Evolutionary conservation across 2,329 filamentous ascomycete genomes (phyloP).

Genomic region (Claviceps fusiformis): DNA sequence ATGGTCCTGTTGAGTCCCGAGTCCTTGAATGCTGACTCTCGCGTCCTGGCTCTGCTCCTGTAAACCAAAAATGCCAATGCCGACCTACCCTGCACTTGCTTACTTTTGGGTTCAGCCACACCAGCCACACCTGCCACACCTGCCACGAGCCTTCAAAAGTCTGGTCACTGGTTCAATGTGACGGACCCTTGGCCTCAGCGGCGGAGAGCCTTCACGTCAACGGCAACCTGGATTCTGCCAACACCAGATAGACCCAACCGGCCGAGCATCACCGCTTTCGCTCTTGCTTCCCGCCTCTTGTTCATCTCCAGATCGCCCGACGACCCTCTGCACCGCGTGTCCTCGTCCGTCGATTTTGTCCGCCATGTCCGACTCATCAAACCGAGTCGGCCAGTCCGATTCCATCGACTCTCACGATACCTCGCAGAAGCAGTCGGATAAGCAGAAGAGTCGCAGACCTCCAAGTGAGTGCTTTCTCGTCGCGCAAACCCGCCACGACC

Average conservation of each 20-base stretch:
- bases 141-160: not conserved
- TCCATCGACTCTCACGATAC: constrained; percentile 43
- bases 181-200: not conserved
- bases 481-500: not conserved
- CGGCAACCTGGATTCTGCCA: not conserved
- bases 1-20: too few relatives aligned
- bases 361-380: constrained; percentile 35
- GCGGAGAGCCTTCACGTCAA: not conserved
- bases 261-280: not conserved
- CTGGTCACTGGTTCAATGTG: not conserved
- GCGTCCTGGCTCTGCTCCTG: too few relatives aligned
- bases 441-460: constrained; percentile 82
- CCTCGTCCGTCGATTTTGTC: constrained; percentile 8
- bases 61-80: too few relatives aligned
- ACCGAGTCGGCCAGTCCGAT: constrained; percentile 32
- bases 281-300: not conserved
- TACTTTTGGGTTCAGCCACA: not conserved
- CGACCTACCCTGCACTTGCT: not conserved
- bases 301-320: not conserved
- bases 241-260: not conserved
- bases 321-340: not conserved
- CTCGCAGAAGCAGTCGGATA: constrained; percentile 44
- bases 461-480: constrained; percentile 49
- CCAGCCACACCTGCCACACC: not conserved
- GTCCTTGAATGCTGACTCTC: too few relatives aligned